Conservation (phyloP, 1,284 basidiomycete species). For the Naganishia cerealis region DNA sequence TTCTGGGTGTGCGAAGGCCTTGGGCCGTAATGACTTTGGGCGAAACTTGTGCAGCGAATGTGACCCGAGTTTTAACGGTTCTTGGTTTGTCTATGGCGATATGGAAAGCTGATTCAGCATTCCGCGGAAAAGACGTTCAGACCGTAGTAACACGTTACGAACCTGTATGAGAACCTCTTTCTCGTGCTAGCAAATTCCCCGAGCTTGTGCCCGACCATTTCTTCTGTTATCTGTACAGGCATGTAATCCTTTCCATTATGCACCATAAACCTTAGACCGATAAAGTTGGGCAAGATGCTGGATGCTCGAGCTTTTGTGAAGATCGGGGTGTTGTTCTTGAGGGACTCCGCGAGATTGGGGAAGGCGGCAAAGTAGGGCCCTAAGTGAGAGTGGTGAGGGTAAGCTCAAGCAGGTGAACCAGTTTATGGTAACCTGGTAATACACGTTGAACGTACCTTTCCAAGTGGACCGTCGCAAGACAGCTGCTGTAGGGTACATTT, state of each 20-base stretch:
- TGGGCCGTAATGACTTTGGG: background rate
- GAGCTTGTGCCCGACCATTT: conserved; percentile 98
- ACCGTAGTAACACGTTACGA: conserved; percentile 29
- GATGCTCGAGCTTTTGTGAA: conserved; percentile 85
- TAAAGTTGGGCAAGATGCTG: conserved; percentile 91
- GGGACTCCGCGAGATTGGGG: conserved; percentile 80
- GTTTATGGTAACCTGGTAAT: background rate
- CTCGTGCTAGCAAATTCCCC: conserved; percentile 91
- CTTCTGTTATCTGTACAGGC: conserved; percentile 83
- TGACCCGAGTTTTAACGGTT: conserved; percentile 28
- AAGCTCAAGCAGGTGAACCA: background rate
- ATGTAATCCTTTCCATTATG: conserved; percentile 92
- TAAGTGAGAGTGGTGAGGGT: conserved; percentile 48
- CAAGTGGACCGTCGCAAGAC: conserved; percentile 52
- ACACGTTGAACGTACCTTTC: conserved; percentile 52
- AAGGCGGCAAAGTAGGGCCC: conserved; percentile 95
- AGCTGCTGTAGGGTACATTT: conserved; percentile 39
- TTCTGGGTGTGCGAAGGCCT: background rate
- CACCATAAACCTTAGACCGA: conserved; percentile 84
- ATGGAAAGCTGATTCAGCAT: background rate
- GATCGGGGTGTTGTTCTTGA: conserved; percentile 80
- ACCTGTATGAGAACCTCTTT: conserved; percentile 58
- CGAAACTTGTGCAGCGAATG: background rate
- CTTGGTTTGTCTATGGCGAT: conserved; percentile 31
- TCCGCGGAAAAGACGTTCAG: background rate